phyloP scores from a whole-genome alignment of 495 filamentous ascomycete species.

The Chlorociboria aeruginascens region DNA sequence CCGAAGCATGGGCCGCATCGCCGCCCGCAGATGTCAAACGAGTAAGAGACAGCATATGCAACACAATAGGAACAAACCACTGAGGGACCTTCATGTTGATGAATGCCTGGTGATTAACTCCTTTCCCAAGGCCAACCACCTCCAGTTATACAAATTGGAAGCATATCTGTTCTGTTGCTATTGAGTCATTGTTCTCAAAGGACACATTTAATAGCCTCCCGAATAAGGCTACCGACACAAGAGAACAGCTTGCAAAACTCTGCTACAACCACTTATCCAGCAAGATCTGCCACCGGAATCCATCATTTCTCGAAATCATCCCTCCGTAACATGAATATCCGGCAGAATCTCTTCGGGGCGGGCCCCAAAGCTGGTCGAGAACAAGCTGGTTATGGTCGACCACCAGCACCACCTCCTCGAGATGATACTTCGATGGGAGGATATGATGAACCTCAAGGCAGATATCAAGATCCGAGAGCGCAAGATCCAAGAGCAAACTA shows the following conservation, averaged over 20 bases:
- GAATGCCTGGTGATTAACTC: not conserved
- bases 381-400: slow-evolving; percentile 9
- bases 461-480: slow-evolving; percentile 11
- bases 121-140: not conserved
- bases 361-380: slow-evolving; percentile 13
- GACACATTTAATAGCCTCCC: slow-evolving; percentile 2
- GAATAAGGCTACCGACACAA: slow-evolving; percentile 2
- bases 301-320: not conserved
- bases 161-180: slow-evolving; percentile 9
- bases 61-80: slow-evolving; percentile 13
- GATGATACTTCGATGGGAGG: slow-evolving; percentile 17
- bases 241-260: slow-evolving; percentile 3
- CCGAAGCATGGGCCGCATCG: not conserved
- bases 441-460: slow-evolving; percentile 7
- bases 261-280: not conserved
- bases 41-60: slow-evolving; percentile 18
- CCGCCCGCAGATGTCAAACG: slow-evolving; percentile 14
- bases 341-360: slow-evolving; percentile 20
- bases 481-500: slow-evolving; percentile 9
- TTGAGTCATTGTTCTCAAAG: not conserved
- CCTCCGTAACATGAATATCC: slow-evolving; percentile 12
- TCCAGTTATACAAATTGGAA: not conserved
- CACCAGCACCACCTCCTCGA: slow-evolving; percentile 11
- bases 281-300: not conserved
- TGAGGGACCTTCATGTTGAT: slow-evolving; percentile 11